A percentile compares a stretch with the other conserved stretches of the same genome.
Conservation (phyloP, 176 grass and related monocot species). For the Triticum aestivum region DNA sequence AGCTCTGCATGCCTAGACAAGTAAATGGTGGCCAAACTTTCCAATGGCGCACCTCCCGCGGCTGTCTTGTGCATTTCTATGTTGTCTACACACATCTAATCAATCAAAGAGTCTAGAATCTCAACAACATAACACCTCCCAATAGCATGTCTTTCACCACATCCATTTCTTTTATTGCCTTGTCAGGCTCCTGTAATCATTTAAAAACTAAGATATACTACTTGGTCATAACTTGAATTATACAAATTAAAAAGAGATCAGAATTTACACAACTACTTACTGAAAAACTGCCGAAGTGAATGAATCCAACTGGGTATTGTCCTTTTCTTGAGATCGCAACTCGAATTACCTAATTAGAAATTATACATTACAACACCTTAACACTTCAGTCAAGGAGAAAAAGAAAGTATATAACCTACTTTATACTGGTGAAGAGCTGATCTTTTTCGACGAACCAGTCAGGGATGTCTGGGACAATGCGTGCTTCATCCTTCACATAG, state of each 20-base stretch:
- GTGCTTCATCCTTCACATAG: too few relatives aligned
- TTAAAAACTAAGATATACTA: constrained; percentile 4
- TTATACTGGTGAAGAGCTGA: constrained; percentile 79
- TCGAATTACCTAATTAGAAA: constrained; percentile 56
- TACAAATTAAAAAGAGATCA: background rate
- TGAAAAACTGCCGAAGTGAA: constrained; percentile 56
- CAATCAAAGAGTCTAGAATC: too few relatives aligned
- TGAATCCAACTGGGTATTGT: constrained; percentile 63
- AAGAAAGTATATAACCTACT: constrained; percentile 22
- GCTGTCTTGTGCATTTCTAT: too few relatives aligned
- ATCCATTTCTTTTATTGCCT: constrained; percentile 79
- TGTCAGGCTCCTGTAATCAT: constrained; percentile 50
- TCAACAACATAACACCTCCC: too few relatives aligned
- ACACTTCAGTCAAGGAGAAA: constrained; percentile 13
- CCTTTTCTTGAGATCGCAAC: constrained; percentile 74
- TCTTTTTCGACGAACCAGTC: too few relatives aligned
- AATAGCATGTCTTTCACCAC: background rate
- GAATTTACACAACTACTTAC: constrained; percentile 43
- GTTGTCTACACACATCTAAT: too few relatives aligned
- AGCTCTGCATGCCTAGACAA: too few relatives aligned
- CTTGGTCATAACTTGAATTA: constrained; percentile 14
- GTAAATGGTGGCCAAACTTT: too few relatives aligned
- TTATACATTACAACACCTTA: constrained; percentile 2
- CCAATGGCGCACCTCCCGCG: too few relatives aligned
- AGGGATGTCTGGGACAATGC: too few relatives aligned